These are phyloP conservation scores for Syzygium grande DNA, from an alignment of 345 rosid species.

Conservation along the genomic window DNA sequence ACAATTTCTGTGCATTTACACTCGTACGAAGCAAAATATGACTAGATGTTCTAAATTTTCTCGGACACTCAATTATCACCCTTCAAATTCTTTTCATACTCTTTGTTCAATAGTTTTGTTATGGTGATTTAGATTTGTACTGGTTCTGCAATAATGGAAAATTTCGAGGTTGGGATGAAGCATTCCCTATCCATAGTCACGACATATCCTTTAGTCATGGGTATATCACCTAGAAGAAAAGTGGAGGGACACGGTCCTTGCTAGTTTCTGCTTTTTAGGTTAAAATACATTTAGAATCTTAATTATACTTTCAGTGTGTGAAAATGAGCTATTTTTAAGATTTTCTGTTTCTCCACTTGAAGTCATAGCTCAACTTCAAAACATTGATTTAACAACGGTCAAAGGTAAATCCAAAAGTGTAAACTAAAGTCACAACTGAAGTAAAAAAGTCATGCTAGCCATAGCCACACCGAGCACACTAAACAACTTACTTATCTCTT, in stretches of 20 bases:
- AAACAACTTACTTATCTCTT: background rate
- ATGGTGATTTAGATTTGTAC: background rate
- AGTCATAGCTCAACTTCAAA: background rate
- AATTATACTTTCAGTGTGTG: background rate
- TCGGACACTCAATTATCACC: background rate
- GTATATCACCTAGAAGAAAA: background rate
- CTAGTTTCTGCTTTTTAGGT: background rate
- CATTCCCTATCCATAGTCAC: background rate
- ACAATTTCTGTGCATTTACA: background rate
- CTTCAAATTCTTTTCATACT: background rate
- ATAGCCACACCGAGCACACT: background rate
- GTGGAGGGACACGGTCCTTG: background rate
- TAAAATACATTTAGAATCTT: background rate
- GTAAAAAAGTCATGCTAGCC: background rate
- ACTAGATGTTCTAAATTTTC: background rate
- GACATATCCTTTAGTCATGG: background rate
- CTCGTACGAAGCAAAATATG: background rate
- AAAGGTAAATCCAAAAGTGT: background rate
- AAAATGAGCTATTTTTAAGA: background rate
- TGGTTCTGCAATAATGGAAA: background rate
- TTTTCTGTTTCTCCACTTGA: background rate
- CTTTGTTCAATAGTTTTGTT: background rate
- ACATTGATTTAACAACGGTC: background rate
- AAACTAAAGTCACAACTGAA: background rate
- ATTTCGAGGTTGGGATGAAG: background rate